Conservation (phyloP, 441 rosid genomes). For the Erodium trifolium region DNA sequence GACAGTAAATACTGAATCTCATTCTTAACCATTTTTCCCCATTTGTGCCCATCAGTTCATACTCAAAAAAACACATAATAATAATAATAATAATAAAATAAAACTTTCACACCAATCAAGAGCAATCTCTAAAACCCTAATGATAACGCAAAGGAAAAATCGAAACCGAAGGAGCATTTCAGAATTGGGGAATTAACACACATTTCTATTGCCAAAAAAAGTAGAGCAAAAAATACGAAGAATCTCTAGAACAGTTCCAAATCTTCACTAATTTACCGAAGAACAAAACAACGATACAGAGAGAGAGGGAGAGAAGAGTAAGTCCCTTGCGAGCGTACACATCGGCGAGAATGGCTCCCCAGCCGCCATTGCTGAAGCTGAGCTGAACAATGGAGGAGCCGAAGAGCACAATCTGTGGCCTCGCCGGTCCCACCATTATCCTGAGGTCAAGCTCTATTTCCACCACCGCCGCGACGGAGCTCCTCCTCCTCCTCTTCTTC, state of each 20-base stretch:
- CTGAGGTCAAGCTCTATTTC: background rate
- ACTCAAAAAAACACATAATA: background rate
- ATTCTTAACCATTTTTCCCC: background rate
- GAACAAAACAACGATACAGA: background rate
- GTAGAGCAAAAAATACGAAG: background rate
- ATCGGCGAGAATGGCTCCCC: conserved; percentile 83
- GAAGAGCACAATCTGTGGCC: conserved; percentile 90
- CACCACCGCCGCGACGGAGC: background rate
- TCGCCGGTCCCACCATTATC: conserved; percentile 62
- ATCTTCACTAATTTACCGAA: background rate
- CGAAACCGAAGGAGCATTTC: background rate
- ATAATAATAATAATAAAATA: no score
- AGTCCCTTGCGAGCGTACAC: conserved; percentile 79
- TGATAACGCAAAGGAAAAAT: background rate
- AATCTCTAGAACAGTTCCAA: background rate
- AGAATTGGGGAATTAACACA: background rate
- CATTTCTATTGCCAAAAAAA: background rate
- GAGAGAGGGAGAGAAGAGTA: background rate
- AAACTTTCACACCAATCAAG: background rate
- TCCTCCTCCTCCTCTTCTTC: no score
- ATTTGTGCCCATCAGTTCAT: background rate
- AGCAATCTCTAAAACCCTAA: background rate
- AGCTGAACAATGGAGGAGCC: conserved; percentile 97
- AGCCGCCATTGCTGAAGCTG: conserved; percentile 79
- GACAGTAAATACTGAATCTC: background rate